A percentile compares a stretch with the other conserved stretches of the same genome.
Evolutionary conservation across 371 early-diverging fungal genomes (phyloP).

Genomic region (Mucor circinelloides): DNA sequence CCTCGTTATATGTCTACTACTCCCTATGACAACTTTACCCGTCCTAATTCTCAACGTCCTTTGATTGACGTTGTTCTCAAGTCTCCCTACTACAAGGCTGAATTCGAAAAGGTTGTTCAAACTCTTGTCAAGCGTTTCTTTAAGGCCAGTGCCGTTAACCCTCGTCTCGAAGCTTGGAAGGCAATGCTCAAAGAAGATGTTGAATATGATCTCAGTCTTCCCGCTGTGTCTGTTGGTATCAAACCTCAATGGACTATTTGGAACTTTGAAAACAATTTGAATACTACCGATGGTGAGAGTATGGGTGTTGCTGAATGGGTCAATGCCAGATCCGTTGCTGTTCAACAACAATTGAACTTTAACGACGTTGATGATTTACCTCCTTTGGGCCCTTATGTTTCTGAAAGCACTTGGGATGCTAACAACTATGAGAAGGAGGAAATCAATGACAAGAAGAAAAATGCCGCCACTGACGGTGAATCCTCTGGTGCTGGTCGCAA

Average conservation of each 20-base stretch:
- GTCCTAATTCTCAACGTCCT: slow-evolving; percentile 34
- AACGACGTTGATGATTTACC: slow-evolving; percentile 39
- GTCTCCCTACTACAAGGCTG: slow-evolving; percentile 38
- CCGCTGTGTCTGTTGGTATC: slow-evolving; percentile 40
- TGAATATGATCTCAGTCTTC: slow-evolving; percentile 42
- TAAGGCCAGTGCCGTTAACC: slow-evolving; percentile 47
- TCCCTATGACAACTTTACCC: slow-evolving; percentile 38
- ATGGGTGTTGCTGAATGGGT: slow-evolving; percentile 39
- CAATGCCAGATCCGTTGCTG: slow-evolving; percentile 20
- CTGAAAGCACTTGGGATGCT: slow-evolving; percentile 18
- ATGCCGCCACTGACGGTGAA: neutral
- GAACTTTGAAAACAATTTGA: slow-evolving; percentile 49
- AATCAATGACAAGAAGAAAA: slow-evolving; percentile 10
- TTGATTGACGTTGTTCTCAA: slow-evolving; percentile 40
- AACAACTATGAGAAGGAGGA: slow-evolving; percentile 14
- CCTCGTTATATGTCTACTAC: slow-evolving; percentile 35
- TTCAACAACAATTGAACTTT: slow-evolving; percentile 34
- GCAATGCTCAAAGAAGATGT: slow-evolving; percentile 52
- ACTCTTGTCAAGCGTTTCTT: slow-evolving; percentile 51
- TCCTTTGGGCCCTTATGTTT: slow-evolving; percentile 26
- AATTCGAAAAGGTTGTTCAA: slow-evolving; percentile 46
- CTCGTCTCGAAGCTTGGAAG: slow-evolving; percentile 48
- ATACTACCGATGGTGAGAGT: slow-evolving; percentile 25
- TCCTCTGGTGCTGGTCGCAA: slow-evolving; percentile 2
- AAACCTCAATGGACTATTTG: slow-evolving; percentile 36